Evolutionary conservation across 176 grass and related monocot species (phyloP).

Genomic region (Eragrostis curvula): DNA sequence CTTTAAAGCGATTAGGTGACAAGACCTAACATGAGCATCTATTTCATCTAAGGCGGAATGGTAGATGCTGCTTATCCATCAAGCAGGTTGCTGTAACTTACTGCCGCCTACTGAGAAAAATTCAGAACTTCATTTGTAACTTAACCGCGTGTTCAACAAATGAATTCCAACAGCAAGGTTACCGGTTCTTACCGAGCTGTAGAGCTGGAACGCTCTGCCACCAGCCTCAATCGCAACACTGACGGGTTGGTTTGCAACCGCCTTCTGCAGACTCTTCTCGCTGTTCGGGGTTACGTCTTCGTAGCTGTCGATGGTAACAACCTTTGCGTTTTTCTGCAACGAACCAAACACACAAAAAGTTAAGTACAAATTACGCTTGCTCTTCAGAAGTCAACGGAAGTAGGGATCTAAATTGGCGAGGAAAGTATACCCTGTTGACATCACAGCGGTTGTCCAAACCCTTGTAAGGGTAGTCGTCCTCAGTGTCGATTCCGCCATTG

Average conservation of each 20-base stretch:
- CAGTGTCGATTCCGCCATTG: conserved; percentile 72
- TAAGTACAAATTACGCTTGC: background rate
- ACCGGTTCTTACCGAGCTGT: conserved; percentile 57
- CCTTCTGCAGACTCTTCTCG: conserved; percentile 77
- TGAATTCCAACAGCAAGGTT: background rate
- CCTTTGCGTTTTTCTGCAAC: conserved; percentile 79
- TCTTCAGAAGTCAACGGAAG: background rate
- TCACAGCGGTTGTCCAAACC: conserved; percentile 57
- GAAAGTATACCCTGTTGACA: conserved; percentile 52
- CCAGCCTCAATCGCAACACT: conserved; percentile 82
- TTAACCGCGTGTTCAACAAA: background rate
- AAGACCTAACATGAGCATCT: conserved; percentile 12
- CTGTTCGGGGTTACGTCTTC: conserved; percentile 72
- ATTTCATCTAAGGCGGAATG: background rate
- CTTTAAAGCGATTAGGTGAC: conserved; percentile 27
- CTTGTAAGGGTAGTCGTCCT: conserved; percentile 79
- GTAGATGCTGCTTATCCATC: background rate
- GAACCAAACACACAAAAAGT: background rate
- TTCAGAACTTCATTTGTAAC: background rate
- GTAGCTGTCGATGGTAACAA: conserved; percentile 71
- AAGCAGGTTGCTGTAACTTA: conserved; percentile 1
- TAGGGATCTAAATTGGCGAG: background rate
- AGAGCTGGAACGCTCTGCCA: conserved; percentile 81
- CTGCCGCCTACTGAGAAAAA: background rate
- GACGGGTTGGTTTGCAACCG: conserved; percentile 73